Evolutionary conservation across 352 stramenopile species (phyloP), one percentile per base, ranked within the genome.

Genomic region (Phytophthora sansomeana): DNA sequence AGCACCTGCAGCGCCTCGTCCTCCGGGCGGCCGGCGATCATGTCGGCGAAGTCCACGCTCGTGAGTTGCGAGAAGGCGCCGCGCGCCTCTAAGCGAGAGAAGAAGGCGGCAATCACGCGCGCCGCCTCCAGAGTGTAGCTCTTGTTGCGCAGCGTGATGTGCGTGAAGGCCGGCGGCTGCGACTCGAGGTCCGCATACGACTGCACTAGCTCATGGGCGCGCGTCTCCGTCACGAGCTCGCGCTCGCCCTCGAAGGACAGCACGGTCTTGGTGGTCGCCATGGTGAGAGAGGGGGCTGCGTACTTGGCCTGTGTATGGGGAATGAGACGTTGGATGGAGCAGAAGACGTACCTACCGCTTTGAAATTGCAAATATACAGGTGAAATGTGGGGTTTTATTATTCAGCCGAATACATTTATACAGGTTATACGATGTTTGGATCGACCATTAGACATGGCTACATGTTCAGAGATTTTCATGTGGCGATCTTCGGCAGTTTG

Each of bases 141-240:
- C 81, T 96, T 96, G 78, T 96, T 93, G 63, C 88, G 86, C 66
- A 96, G 80, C 63, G 88, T 92, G 44, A 96, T 90, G 71, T 91
- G 85, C 54, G 81, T 84, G 72, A 92, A 96, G 24, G 67, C 48
- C 5, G 69, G 53, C 17, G 67, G 36, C 29, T 74, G 55, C 33
- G 57, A 16, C 36, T 79, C 75, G 11, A 68, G 63, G 24, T 70
- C 51, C 0, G 66, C 73, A 50, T 91, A 89, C 44, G 78, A 61
- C 24, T 58, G 63, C 30, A 96, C 66, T 14, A 96, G 75, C 66
- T 91, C 85, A 14, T 87, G 79, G 17, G 87, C 87, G 28, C 87
- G 85, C 35, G 72, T 63, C 33, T 85, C 87, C 28, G 77, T 85
- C 58, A 96, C 87, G 49, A 96, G 84, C 70, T 96, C 87, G 42